Percentiles rank a stretch among this genome's conserved stretches.
These are phyloP conservation scores for Diaporthe sp. DNA, from an alignment of 2,329 filamentous ascomycete genomes.

Conservation along the genomic window DNA sequence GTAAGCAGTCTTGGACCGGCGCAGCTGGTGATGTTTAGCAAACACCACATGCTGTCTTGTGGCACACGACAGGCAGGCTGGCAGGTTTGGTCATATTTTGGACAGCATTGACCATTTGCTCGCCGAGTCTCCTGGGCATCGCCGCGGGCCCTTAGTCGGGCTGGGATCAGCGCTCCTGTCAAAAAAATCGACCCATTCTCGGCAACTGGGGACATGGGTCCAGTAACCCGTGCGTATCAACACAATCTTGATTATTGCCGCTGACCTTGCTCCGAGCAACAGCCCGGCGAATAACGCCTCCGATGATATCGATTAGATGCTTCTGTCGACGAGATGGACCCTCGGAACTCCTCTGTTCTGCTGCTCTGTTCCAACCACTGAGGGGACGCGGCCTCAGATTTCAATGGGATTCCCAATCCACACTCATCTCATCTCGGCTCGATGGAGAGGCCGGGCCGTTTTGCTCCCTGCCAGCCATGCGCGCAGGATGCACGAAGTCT, in stretches of 20 bases:
- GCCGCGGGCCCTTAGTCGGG: not conserved
- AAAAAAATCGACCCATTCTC: constrained; percentile 1
- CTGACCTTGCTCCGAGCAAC: not conserved
- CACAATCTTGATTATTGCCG: constrained; percentile 25
- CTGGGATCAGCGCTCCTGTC: constrained; percentile 25
- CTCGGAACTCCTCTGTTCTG: not conserved
- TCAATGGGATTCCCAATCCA: not conserved
- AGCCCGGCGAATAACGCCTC: not conserved
- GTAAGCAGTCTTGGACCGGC: not conserved
- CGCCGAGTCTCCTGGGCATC: not conserved
- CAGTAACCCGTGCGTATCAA: constrained; percentile 23
- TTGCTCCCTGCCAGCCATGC: not conserved
- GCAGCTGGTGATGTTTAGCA: not conserved
- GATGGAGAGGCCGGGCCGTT: no score
- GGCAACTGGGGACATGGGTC: constrained; percentile 18
- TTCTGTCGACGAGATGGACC: not conserved
- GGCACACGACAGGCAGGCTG: not conserved
- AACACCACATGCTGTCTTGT: not conserved
- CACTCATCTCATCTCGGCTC: not conserved
- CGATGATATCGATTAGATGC: not conserved
- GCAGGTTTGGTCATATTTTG: not conserved
- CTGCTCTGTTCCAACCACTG: not conserved
- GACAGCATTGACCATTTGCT: not conserved
- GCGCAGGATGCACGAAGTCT: not conserved
- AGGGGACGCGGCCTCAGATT: not conserved